These are phyloP conservation scores for Globisporangium alternatum DNA, from an alignment of 352 stramenopile genomes.

Conservation along the genomic window DNA sequence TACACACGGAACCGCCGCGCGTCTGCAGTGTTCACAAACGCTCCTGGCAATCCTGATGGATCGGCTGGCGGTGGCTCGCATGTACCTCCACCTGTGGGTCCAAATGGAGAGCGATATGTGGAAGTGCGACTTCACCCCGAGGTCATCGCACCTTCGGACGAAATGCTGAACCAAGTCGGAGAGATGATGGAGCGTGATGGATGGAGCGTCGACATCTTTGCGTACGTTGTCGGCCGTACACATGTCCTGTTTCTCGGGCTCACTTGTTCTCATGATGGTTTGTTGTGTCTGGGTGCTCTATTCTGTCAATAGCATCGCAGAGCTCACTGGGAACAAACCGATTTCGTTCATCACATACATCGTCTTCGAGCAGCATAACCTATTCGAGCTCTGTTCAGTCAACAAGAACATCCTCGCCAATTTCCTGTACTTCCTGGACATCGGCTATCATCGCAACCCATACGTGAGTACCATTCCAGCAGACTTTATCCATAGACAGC, in stretches of 20 bases:
- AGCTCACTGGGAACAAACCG: slow-evolving; percentile 61
- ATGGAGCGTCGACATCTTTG: slow-evolving; percentile 73
- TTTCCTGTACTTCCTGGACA: slow-evolving; percentile 78
- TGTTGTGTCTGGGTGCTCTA: not conserved
- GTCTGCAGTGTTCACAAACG: slow-evolving; percentile 40
- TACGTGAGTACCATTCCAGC: slow-evolving; percentile 45
- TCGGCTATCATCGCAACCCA: slow-evolving; percentile 76
- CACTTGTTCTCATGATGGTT: not conserved
- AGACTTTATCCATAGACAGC: not conserved
- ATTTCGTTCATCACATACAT: slow-evolving; percentile 86
- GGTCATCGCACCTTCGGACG: slow-evolving; percentile 48
- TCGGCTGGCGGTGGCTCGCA: slow-evolving; percentile 15
- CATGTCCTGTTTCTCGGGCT: not conserved
- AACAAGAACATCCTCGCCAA: slow-evolving; percentile 77
- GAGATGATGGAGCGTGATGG: slow-evolving; percentile 72
- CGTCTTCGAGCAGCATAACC: slow-evolving; percentile 80
- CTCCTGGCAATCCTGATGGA: slow-evolving; percentile 12
- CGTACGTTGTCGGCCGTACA: slow-evolving; percentile 29
- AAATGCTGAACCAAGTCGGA: slow-evolving; percentile 61
- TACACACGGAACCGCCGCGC: slow-evolving; percentile 69
- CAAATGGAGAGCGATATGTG: slow-evolving; percentile 27
- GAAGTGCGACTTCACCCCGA: slow-evolving; percentile 62
- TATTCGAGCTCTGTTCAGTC: slow-evolving; percentile 69
- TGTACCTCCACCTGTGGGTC: slow-evolving; percentile 1
- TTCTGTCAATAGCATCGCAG: slow-evolving; percentile 38